phyloP scores from a whole-genome alignment of 257 asterid species.

The Nicotiana paniculata region DNA sequence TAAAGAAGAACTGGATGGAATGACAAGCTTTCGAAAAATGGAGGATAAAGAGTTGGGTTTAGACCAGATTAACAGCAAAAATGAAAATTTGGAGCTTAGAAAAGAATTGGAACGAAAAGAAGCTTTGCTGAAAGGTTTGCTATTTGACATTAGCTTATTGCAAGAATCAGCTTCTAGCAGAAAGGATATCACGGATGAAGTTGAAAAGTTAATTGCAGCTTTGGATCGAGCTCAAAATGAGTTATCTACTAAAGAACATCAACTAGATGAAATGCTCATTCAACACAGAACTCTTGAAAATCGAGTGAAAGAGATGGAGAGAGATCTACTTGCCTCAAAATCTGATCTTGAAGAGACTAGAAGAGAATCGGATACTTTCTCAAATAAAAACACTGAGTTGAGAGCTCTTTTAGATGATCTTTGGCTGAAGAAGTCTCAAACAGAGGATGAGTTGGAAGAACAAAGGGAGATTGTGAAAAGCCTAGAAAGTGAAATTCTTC shows the following conservation, averaged over 20 bases:
- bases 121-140: slow-evolving; percentile 65
- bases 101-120: slow-evolving; percentile 60
- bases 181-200: slow-evolving; percentile 66
- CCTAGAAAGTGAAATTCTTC: slow-evolving; percentile 67
- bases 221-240: slow-evolving; percentile 51
- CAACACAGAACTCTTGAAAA: slow-evolving; percentile 49
- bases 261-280: slow-evolving; percentile 41
- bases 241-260: slow-evolving; percentile 43
- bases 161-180: slow-evolving; percentile 77
- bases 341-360: slow-evolving; percentile 48
- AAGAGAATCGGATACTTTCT: slow-evolving; percentile 35
- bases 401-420: slow-evolving; percentile 55
- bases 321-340: slow-evolving; percentile 38
- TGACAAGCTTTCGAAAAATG: slow-evolving; percentile 6
- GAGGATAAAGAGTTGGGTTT: slow-evolving; percentile 24
- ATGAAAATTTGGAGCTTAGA: slow-evolving; percentile 40
- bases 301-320: slow-evolving; percentile 48
- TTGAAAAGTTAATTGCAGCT: slow-evolving; percentile 42
- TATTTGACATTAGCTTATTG: slow-evolving; percentile 77
- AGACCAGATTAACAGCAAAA: slow-evolving; percentile 24
- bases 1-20: not conserved
- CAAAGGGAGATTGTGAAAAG: slow-evolving; percentile 46
- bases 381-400: slow-evolving; percentile 58
- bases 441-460: slow-evolving; percentile 57
- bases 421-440: slow-evolving; percentile 55